Evolutionary conservation across 371 early-diverging fungal genomes (phyloP).

Genomic region (Mortierella sp.): DNA sequence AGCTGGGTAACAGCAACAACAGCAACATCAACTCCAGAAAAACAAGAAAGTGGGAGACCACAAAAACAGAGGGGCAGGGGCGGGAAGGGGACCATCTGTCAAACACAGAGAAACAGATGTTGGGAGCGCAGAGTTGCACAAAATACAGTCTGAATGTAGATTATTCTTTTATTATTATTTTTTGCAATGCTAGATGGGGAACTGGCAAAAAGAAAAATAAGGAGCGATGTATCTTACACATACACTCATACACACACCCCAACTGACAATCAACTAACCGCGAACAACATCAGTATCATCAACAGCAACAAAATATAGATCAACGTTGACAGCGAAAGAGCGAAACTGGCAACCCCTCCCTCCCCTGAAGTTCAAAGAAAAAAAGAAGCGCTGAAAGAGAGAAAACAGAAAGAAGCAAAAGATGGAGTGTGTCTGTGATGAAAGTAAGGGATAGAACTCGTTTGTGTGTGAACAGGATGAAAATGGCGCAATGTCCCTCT

Average conservation of each 20-base stretch:
- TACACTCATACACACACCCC: not conserved
- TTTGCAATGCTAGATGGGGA: not conserved
- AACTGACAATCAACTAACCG: no score
- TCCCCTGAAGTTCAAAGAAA: not conserved
- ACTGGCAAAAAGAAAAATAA: not conserved
- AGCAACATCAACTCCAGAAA: no score
- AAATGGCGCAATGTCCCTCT: not conserved
- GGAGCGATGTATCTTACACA: not conserved
- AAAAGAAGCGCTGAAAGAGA: not conserved
- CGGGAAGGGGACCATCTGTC: no score
- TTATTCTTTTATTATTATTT: not conserved
- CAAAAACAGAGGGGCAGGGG: no score
- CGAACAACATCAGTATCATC: not conserved
- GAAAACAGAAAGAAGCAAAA: not conserved
- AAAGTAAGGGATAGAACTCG: not conserved
- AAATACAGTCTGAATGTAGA: not conserved
- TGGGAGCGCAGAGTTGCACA: not conserved
- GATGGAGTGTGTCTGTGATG: not conserved
- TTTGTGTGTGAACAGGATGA: not conserved
- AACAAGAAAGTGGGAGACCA: no score
- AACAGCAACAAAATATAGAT: not conserved
- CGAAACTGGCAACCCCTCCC: not conserved
- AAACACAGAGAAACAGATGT: not conserved
- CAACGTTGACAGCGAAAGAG: not conserved
- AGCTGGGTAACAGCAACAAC: not conserved